A percentile compares a stretch with the other conserved stretches of the same genome.
phyloP scores from a whole-genome alignment of 2,329 filamentous ascomycete genomes.

The Colletotrichum sp. region DNA sequence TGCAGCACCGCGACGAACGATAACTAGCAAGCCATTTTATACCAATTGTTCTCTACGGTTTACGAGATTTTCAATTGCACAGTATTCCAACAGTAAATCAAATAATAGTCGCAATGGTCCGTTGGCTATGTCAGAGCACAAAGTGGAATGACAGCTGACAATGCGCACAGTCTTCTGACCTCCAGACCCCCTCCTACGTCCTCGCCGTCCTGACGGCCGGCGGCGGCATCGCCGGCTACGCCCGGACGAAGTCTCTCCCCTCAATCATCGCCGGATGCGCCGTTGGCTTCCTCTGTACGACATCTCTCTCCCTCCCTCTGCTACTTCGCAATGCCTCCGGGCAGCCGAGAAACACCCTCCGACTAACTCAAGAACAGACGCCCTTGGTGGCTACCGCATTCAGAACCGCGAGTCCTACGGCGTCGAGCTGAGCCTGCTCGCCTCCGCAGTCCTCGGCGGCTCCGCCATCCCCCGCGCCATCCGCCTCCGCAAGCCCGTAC shows the following conservation, averaged over 20 bases:
- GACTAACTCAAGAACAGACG: conserved; percentile 52
- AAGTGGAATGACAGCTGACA: background rate
- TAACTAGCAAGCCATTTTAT: background rate
- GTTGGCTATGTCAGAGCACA: background rate
- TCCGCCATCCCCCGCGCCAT: conserved; percentile 87
- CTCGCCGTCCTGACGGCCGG: conserved; percentile 83
- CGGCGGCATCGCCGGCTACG: conserved; percentile 87
- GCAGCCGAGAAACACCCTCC: background rate
- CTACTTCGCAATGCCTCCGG: background rate
- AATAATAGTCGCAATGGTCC: conserved; percentile 6
- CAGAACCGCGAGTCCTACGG: conserved; percentile 79
- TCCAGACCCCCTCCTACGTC: conserved; percentile 72
- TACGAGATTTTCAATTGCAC: background rate
- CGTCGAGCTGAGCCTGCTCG: conserved; percentile 86
- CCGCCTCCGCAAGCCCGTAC: conserved; percentile 82
- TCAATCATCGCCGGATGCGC: conserved; percentile 84
- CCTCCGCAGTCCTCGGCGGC: conserved; percentile 83
- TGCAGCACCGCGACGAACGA: background rate
- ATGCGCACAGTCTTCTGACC: conserved; percentile 30
- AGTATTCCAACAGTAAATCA: background rate
- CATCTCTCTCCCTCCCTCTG: background rate
- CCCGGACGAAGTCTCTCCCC: conserved; percentile 83
- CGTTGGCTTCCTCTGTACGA: conserved; percentile 71
- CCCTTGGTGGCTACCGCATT: conserved; percentile 81
- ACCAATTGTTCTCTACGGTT: background rate